Evolutionary conservation across 345 rosid genomes (phyloP), one percentile per base, ranked within the genome.

Genomic region (Capsella bursapastoris): DNA sequence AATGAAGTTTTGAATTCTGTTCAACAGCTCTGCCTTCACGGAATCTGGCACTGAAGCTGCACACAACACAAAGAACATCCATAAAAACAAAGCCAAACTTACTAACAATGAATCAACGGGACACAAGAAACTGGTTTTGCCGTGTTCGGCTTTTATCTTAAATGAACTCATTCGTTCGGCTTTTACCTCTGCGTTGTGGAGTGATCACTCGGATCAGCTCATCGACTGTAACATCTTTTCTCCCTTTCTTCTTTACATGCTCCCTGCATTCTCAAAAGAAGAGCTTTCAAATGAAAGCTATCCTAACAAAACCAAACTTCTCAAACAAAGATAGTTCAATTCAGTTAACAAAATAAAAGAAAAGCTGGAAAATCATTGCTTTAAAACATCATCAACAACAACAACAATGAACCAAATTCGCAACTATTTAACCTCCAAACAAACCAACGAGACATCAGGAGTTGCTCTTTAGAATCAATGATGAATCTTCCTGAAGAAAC

Each of bases 111-210:
- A 68, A 59, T 72, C 1, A 47, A 13, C 4, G 0, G 40, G 49
- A 22, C 16, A 25, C 1, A 40, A 37, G 32, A 58, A 64, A 35
- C 65, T 45, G 31, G 18, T 10, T 25, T 55, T 32, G 5, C 4
- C 34, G 3, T 28, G n/a, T 43, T 43, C 49, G 8, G 13, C 13
- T 56, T n/a, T 15, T n/a, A 44, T 76, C 44, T 15, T 3, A 61
- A 25, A 28, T 45, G 7, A 4, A 2, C 10, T 59, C 43, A 13
- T 1, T 51, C 2, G 7, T 32, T 32, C 62, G 15, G 18, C 14
- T 57, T 5, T 28, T 38, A 89, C 98, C 96, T 89, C 98, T 89
- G 78, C 96, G 97, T 82, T 85, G 86, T 1, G 96, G 93, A 18
- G 96, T 88, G 49, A 93, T 88, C 22, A 83, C 86, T 70, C 87